Conservation (phyloP, 768 basidiomycete genomes). For the Gymnopilus junonius region DNA sequence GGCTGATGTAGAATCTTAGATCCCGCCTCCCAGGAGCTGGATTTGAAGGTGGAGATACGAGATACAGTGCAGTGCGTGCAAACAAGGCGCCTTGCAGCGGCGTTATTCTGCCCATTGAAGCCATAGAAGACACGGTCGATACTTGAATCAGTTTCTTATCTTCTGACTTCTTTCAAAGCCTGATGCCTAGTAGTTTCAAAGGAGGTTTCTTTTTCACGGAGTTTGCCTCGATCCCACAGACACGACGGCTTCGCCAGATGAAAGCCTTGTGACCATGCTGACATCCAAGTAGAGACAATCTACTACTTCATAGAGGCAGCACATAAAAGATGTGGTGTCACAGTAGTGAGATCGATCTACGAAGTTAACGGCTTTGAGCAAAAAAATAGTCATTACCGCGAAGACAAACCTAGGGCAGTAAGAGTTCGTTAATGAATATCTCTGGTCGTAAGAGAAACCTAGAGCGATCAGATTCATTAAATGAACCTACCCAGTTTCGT, state of each 20-base stretch:
- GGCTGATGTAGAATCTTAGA: conserved; percentile 22
- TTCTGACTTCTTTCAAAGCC: not conserved
- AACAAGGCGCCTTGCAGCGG: conserved; percentile 8
- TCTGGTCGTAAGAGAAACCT: not conserved
- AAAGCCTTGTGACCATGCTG: not conserved
- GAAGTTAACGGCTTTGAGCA: not conserved
- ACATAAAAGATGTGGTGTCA: not conserved
- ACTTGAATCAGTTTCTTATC: not conserved
- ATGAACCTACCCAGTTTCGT: no score
- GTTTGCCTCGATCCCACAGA: not conserved
- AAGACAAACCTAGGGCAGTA: conserved; percentile 4
- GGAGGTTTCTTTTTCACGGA: not conserved
- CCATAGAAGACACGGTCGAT: not conserved
- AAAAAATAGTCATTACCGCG: conserved; percentile 7
- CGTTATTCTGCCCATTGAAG: conserved; percentile 7
- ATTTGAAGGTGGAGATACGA: conserved; percentile 17
- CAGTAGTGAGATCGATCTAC: not conserved
- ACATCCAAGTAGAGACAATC: not conserved
- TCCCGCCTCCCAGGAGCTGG: conserved; percentile 3
- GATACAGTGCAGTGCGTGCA: conserved; percentile 6
- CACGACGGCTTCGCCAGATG: not conserved
- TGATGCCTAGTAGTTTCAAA: not conserved
- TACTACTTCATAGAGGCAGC: not conserved
- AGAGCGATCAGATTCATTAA: no score
- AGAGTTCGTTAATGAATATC: not conserved